These are phyloP conservation scores for Penicillium soppii DNA, from an alignment of 495 filamentous ascomycete genomes.

Conservation along the genomic window DNA sequence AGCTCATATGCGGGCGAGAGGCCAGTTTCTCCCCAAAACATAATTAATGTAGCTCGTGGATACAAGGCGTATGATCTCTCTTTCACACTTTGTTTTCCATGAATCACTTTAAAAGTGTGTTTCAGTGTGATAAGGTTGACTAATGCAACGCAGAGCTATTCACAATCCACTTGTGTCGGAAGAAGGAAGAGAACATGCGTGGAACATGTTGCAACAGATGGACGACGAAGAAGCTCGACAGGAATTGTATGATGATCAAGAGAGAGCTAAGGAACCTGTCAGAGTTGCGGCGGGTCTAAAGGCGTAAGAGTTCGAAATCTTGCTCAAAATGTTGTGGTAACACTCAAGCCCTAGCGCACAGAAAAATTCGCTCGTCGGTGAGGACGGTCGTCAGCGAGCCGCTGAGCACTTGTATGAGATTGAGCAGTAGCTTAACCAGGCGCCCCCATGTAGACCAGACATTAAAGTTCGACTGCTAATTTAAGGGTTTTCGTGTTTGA, in stretches of 20 bases:
- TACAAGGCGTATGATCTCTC: not conserved
- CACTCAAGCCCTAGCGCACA: not conserved
- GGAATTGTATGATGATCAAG: not conserved
- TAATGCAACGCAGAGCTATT: not conserved
- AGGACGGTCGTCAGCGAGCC: constrained; percentile 9
- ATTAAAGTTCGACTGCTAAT: too few relatives aligned
- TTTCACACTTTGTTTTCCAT: too few relatives aligned
- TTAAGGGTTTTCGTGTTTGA: too few relatives aligned
- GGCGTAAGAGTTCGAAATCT: not conserved
- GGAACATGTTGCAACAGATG: not conserved
- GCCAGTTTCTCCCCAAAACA: not conserved
- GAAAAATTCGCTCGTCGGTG: not conserved
- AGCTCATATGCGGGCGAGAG: not conserved
- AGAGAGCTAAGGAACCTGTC: not conserved
- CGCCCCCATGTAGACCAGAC: too few relatives aligned
- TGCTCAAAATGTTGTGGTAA: not conserved
- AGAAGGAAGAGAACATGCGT: not conserved
- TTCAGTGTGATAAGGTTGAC: not conserved
- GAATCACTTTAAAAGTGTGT: too few relatives aligned
- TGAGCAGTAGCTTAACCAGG: too few relatives aligned
- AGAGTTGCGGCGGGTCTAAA: not conserved
- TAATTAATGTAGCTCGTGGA: not conserved
- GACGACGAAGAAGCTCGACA: not conserved
- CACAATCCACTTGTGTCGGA: not conserved
- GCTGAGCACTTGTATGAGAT: constrained; percentile 14